Evolutionary conservation across 305 asterid genomes (phyloP).

Genomic region (Fraxinus floribunda): DNA sequence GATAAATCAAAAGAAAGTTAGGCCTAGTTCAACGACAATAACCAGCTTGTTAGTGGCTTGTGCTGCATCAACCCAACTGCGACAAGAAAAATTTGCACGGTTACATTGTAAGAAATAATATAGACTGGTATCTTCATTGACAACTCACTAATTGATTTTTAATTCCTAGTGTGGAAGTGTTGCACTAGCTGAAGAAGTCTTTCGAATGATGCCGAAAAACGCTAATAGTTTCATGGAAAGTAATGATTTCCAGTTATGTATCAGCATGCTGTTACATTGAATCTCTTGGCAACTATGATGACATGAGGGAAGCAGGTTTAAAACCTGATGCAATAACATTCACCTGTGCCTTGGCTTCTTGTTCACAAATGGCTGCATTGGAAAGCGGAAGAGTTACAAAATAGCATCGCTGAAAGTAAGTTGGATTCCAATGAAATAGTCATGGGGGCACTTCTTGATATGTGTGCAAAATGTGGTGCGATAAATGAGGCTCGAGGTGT

Average conservation of each 20-base stretch:
- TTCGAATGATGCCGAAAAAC: conserved; percentile 43
- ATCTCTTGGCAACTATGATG: conserved; percentile 52
- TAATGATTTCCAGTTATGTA: conserved; percentile 79
- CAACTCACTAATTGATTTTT: conserved; percentile 58
- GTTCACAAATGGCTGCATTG: conserved; percentile 67
- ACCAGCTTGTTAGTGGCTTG: conserved; percentile 59
- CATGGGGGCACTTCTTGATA: conserved; percentile 78
- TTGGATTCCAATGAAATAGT: conserved; percentile 56
- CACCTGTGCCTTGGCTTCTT: conserved; percentile 64
- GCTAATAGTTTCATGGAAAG: conserved; percentile 58
- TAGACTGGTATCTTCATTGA: conserved; percentile 44
- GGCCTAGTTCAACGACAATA: conserved; percentile 55
- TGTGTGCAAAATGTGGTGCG: conserved; percentile 84
- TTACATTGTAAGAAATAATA: conserved; percentile 40
- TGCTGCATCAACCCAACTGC: conserved; percentile 55
- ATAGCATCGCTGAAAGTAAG: conserved; percentile 33
- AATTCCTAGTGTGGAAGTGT: conserved; percentile 60
- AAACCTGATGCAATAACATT: conserved; percentile 64
- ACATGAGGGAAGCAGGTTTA: conserved; percentile 47
- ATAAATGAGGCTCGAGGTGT: conserved; percentile 56
- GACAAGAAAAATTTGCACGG: conserved; percentile 67
- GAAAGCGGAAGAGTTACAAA: conserved; percentile 66
- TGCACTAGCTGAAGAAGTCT: conserved; percentile 45
- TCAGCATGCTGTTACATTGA: conserved; percentile 62
- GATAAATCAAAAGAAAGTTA: conserved; percentile 42